Evolutionary conservation across 2,329 filamentous ascomycete species (phyloP).

Genomic region (Chrysosporium keratinophilum): DNA sequence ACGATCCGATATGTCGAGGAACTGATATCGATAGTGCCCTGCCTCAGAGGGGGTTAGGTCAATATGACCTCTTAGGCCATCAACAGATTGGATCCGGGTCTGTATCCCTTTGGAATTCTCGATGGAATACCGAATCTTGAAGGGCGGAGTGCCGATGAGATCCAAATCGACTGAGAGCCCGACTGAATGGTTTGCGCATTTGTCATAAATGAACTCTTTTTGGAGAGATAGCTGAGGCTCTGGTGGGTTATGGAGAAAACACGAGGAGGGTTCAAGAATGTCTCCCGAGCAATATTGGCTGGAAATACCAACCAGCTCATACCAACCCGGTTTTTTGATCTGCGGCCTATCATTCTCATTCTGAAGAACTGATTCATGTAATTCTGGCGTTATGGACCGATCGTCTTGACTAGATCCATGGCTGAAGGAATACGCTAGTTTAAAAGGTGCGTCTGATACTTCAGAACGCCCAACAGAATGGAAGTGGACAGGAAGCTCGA

Average conservation of each 20-base stretch:
- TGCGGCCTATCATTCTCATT: constrained; percentile 52
- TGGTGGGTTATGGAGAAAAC: constrained; percentile 79
- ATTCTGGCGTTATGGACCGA: constrained; percentile 46
- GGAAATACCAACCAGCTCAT: constrained; percentile 68
- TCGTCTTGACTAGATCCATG: constrained; percentile 64
- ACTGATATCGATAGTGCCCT: constrained; percentile 77
- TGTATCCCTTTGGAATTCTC: constrained; percentile 49
- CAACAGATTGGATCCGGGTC: constrained; percentile 47
- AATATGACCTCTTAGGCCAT: constrained; percentile 70
- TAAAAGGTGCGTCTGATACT: constrained; percentile 55
- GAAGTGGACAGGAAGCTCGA: constrained; percentile 61
- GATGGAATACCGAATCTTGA: constrained; percentile 68
- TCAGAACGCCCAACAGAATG: constrained; percentile 50
- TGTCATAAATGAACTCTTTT: constrained; percentile 78
- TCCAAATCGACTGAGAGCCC: constrained; percentile 82
- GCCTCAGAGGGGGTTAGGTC: constrained; percentile 72
- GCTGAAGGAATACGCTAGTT: constrained; percentile 71
- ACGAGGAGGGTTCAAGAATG: constrained; percentile 87
- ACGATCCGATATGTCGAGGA: constrained; percentile 67
- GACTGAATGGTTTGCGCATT: constrained; percentile 87
- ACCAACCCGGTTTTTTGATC: constrained; percentile 71
- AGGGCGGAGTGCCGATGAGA: constrained; percentile 83
- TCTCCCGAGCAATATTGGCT: constrained; percentile 79
- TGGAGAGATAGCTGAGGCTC: constrained; percentile 67
- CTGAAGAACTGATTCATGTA: constrained; percentile 47